Percentiles rank a stretch among this genome's conserved stretches.
These are phyloP conservation scores for Trichoderma erinaceum DNA, from an alignment of 495 filamentous ascomycete genomes.

Conservation along the genomic window DNA sequence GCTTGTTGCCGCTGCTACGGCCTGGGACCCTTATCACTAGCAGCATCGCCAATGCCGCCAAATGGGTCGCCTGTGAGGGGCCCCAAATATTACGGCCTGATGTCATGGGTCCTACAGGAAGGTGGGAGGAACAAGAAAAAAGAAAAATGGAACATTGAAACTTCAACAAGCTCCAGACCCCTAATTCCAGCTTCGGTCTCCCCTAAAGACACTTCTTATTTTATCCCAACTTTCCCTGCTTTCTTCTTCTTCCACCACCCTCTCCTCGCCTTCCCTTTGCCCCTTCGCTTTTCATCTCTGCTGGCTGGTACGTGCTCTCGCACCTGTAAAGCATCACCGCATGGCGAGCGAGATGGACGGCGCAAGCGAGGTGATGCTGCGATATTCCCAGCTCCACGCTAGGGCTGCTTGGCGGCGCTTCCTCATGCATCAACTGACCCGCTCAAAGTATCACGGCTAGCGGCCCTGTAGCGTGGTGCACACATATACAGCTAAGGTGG, in stretches of 20 bases:
- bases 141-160: too few relatives aligned
- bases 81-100: background rate
- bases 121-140: background rate
- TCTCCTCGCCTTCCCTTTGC: background rate
- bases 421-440: conserved; percentile 12
- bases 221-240: background rate
- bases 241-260: background rate
- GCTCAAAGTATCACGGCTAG: conserved; percentile 4
- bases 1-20: background rate
- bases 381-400: background rate
- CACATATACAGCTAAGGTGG: background rate
- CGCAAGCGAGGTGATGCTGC: background rate
- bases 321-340: background rate
- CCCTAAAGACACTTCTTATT: background rate
- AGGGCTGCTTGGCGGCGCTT: background rate
- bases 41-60: background rate
- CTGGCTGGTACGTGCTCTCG: conserved; percentile 6
- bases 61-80: background rate
- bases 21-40: background rate
- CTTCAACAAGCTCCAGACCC: background rate
- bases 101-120: background rate
- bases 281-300: background rate
- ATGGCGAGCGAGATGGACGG: background rate
- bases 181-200: background rate
- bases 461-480: background rate